Evolutionary conservation across 805 yeast genomes (phyloP).

Genomic region (Yarrowia sp.): DNA sequence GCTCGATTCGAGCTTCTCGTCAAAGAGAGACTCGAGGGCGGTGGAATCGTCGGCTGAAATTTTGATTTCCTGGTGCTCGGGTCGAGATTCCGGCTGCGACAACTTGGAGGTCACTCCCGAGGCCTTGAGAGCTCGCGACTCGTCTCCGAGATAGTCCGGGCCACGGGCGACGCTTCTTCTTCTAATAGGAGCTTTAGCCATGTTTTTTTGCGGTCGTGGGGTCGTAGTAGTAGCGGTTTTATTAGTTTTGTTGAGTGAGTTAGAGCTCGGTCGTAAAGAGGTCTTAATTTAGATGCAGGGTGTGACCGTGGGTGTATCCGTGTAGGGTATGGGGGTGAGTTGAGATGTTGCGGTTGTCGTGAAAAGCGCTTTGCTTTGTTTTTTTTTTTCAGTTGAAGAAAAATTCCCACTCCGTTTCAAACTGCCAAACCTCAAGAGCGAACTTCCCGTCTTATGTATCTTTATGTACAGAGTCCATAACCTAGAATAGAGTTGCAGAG

Average conservation of each 20-base stretch:
- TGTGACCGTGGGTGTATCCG: constrained; percentile 1
- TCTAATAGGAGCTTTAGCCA: constrained; percentile 33
- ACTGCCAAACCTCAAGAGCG: constrained; percentile 29
- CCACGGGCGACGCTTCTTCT: constrained; percentile 32
- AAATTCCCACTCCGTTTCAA: constrained; percentile 3
- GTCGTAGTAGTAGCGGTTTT: too few relatives aligned
- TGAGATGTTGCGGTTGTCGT: not conserved
- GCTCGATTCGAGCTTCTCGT: constrained; percentile 13
- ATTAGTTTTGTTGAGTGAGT: not conserved
- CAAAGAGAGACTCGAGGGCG: constrained; percentile 11
- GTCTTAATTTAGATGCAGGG: not conserved
- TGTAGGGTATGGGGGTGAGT: not conserved
- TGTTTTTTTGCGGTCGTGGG: not conserved
- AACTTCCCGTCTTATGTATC: constrained; percentile 18
- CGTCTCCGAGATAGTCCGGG: constrained; percentile 15
- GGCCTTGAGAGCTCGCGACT: constrained; percentile 20
- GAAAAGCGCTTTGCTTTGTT: too few relatives aligned
- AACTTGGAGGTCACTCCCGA: constrained; percentile 1
- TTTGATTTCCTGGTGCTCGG: constrained; percentile 26
- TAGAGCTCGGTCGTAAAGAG: not conserved
- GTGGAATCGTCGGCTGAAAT: constrained; percentile 9
- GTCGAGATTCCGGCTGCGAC: constrained; percentile 1
- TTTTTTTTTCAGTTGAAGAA: not conserved
- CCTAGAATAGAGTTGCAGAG: constrained; percentile 2
- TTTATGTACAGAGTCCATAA: constrained; percentile 10